These are phyloP conservation scores for Vanrija pseudolonga DNA, from an alignment of 1,284 basidiomycete genomes.

Conservation along the genomic window DNA sequence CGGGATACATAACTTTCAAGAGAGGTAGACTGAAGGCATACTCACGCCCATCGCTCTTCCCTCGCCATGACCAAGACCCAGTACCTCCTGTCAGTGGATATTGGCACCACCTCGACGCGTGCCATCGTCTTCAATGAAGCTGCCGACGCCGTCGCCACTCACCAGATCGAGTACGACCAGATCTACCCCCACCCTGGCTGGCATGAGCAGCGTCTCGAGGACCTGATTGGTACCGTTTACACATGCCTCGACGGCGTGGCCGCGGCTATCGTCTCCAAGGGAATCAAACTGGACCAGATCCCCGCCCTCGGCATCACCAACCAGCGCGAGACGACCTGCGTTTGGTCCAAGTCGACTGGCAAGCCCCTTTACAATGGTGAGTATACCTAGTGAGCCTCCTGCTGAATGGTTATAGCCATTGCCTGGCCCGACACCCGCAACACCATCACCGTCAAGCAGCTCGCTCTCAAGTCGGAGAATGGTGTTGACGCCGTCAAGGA, in stretches of 20 bases:
- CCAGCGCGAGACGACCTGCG: slow-evolving; percentile 93
- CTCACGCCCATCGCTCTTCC: too few relatives aligned
- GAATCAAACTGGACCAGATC: slow-evolving; percentile 69
- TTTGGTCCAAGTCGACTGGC: slow-evolving; percentile 87
- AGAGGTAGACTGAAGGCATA: too few relatives aligned
- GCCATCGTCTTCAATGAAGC: slow-evolving; percentile 90
- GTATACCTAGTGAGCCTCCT: neutral
- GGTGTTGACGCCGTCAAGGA: slow-evolving; percentile 13
- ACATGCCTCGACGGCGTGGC: slow-evolving; percentile 72
- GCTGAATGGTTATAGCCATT: slow-evolving; percentile 58
- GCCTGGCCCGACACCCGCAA: slow-evolving; percentile 94
- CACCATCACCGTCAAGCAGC: slow-evolving; percentile 10
- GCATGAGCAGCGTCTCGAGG: slow-evolving; percentile 90
- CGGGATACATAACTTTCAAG: too few relatives aligned
- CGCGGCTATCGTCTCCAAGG: slow-evolving; percentile 65
- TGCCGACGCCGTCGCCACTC: slow-evolving; percentile 79
- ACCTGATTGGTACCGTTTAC: slow-evolving; percentile 75
- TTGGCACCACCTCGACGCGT: slow-evolving; percentile 62
- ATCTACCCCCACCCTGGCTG: slow-evolving; percentile 88
- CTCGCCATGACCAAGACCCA: slow-evolving; percentile 7
- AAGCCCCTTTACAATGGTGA: slow-evolving; percentile 67
- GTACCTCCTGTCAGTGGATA: slow-evolving; percentile 11
- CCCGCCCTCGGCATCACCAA: slow-evolving; percentile 90
- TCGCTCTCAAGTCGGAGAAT: slow-evolving; percentile 6
- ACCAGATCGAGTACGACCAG: slow-evolving; percentile 86